Conservation (phyloP, 2,329 filamentous ascomycete species). For the Fusarium vanettenii region DNA sequence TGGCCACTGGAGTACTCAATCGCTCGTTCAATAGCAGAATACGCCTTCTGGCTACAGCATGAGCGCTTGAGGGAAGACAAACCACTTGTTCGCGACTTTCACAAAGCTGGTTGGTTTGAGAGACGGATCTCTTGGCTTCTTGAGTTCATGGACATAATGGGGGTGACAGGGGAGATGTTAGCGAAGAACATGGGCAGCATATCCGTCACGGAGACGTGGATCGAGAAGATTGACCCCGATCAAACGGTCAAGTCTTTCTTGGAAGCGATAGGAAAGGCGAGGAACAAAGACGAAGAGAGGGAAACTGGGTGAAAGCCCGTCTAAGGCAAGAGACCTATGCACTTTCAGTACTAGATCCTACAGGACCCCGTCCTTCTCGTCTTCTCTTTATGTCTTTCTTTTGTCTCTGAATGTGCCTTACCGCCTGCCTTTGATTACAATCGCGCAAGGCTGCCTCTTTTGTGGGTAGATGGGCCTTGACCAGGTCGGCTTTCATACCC, state of each 20-base stretch:
- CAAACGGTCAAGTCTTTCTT: background rate
- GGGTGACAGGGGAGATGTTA: background rate
- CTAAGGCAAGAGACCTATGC: background rate
- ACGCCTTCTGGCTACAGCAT: background rate
- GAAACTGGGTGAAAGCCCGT: background rate
- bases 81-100: background rate
- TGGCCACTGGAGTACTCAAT: background rate
- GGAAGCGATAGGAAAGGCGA: background rate
- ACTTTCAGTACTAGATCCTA: background rate
- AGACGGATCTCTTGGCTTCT: background rate
- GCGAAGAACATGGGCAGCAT: background rate
- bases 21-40: background rate
- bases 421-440: background rate
- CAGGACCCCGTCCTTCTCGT: background rate
- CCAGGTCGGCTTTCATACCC: background rate
- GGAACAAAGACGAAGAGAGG: background rate
- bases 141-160: background rate
- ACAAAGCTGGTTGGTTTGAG: background rate
- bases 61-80: rapidly evolving
- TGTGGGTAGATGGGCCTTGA: no score
- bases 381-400: background rate
- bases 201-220: rapidly evolving
- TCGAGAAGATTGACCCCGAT: background rate
- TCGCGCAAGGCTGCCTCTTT: no score
- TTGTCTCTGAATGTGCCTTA: background rate